Evolutionary conservation across 2,329 filamentous ascomycete genomes (phyloP).

Genomic region (Colletotrichum neosansevieriae): DNA sequence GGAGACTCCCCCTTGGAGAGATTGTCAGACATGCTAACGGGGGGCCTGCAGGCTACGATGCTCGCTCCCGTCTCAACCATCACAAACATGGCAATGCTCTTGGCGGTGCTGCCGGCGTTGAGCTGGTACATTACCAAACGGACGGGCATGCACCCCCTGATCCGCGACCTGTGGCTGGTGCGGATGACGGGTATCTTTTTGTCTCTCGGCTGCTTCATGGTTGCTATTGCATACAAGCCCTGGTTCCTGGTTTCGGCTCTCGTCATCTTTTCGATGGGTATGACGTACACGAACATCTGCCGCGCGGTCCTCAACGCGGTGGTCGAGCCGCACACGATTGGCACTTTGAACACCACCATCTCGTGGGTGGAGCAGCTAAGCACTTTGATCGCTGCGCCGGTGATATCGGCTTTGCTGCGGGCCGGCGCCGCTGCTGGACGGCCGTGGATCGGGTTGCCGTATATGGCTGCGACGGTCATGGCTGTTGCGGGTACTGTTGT

Average conservation of each 20-base stretch:
- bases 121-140: slow-evolving; percentile 50
- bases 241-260: slow-evolving; percentile 55
- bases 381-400: slow-evolving; percentile 59
- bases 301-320: slow-evolving; percentile 65
- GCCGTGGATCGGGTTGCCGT: slow-evolving; percentile 63
- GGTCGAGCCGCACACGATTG: slow-evolving; percentile 66
- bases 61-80: slow-evolving; percentile 54
- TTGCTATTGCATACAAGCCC: slow-evolving; percentile 52
- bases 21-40: slow-evolving; percentile 1
- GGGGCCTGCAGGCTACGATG: slow-evolving; percentile 52
- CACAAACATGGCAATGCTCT: slow-evolving; percentile 53
- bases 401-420: slow-evolving; percentile 60
- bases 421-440: slow-evolving; percentile 60
- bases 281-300: slow-evolving; percentile 56
- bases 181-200: slow-evolving; percentile 50
- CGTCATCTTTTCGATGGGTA: slow-evolving; percentile 58
- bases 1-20: background rate
- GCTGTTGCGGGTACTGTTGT: slow-evolving; percentile 47
- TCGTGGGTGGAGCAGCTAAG: slow-evolving; percentile 63
- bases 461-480: slow-evolving; percentile 52
- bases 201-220: slow-evolving; percentile 51
- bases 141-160: slow-evolving; percentile 47
- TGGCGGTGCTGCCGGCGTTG: slow-evolving; percentile 52
- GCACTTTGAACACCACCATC: slow-evolving; percentile 65
- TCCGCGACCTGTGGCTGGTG: slow-evolving; percentile 56